phyloP scores from a whole-genome alignment of 2,329 filamentous ascomycete genomes.

The Claviceps pazoutovae region DNA sequence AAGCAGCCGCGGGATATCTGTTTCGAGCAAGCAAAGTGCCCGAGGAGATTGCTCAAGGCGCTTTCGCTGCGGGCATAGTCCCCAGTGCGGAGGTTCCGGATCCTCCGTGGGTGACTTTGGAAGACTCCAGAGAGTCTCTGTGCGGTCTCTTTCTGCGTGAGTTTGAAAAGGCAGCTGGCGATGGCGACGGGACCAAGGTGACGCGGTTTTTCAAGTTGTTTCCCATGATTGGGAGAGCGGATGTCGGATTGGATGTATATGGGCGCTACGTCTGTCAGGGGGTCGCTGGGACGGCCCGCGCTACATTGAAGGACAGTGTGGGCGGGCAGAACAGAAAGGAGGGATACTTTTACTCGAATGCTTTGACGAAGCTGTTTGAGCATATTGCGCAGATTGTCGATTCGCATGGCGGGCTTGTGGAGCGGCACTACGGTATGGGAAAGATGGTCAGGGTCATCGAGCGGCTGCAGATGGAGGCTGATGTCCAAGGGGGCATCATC shows the following conservation, averaged over 20 bases:
- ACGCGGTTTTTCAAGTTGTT: conserved; percentile 98
- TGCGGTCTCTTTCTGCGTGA: conserved; percentile 85
- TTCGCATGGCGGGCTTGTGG: conserved; percentile 76
- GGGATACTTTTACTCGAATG: conserved; percentile 81
- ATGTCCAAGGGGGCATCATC: conserved; percentile 91
- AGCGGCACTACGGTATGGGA: conserved; percentile 81
- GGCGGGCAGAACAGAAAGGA: conserved; percentile 42
- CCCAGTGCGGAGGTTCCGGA: conserved; percentile 94
- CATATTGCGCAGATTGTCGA: conserved; percentile 96
- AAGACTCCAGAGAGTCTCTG: conserved; percentile 75
- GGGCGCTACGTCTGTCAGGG: conserved; percentile 93
- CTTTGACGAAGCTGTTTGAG: conserved; percentile 84
- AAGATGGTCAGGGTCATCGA: conserved; percentile 95
- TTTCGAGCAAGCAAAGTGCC: conserved; percentile 72
- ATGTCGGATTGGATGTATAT: conserved; percentile 87
- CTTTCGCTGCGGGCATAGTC: conserved; percentile 83
- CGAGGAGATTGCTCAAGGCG: conserved; percentile 62
- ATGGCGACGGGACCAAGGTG: conserved; percentile 77
- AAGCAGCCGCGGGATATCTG: conserved; percentile 84
- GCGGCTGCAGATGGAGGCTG: conserved; percentile 81
- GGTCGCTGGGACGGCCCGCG: conserved; percentile 70
- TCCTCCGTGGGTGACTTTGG: conserved; percentile 71
- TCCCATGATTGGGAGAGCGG: conserved; percentile 76
- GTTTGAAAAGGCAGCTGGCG: conserved; percentile 81
- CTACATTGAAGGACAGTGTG: conserved; percentile 59